phyloP scores from a whole-genome alignment of 192 early-diverging fungal species.

The Spizellomyces punctatus region DNA sequence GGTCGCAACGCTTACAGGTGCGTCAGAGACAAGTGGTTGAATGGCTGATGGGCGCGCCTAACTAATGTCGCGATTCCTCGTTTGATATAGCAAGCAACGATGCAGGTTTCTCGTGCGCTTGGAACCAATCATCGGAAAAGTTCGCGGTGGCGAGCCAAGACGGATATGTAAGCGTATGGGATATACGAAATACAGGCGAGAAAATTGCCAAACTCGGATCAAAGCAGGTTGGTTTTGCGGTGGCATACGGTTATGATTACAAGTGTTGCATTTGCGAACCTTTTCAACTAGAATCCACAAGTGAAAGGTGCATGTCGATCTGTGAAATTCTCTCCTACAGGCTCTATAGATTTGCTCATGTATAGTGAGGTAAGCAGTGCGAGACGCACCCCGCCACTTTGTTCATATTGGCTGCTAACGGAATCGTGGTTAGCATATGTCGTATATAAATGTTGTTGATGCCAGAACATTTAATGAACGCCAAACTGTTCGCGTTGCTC shows the following conservation, averaged over 20 bases:
- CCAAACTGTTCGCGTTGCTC: conserved; percentile 79
- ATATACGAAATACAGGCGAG: conserved; percentile 70
- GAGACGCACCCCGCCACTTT: neutral
- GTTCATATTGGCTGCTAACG: neutral
- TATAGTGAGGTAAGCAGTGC: conserved; percentile 60
- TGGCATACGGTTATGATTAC: neutral
- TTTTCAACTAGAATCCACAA: conserved; percentile 54
- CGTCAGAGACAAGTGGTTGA: neutral
- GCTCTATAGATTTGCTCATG: conserved; percentile 85
- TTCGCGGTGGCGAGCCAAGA: conserved; percentile 97
- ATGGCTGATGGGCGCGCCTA: neutral
- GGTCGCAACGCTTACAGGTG: conserved; percentile 76
- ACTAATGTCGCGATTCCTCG: too few relatives aligned
- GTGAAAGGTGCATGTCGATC: conserved; percentile 80
- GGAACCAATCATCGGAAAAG: conserved; percentile 89
- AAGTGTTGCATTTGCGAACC: neutral
- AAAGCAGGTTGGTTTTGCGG: conserved; percentile 58
- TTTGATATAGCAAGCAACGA: conserved; percentile 65
- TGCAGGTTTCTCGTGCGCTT: conserved; percentile 92
- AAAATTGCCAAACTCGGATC: conserved; percentile 75
- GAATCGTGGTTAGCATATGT: conserved; percentile 60
- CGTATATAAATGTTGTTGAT: conserved; percentile 89
- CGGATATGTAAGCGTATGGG: conserved; percentile 92
- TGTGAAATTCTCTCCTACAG: conserved; percentile 91
- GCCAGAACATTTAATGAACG: conserved; percentile 81